phyloP scores from a whole-genome alignment of 208 protist species.

The Tritrichomonas musculus region DNA sequence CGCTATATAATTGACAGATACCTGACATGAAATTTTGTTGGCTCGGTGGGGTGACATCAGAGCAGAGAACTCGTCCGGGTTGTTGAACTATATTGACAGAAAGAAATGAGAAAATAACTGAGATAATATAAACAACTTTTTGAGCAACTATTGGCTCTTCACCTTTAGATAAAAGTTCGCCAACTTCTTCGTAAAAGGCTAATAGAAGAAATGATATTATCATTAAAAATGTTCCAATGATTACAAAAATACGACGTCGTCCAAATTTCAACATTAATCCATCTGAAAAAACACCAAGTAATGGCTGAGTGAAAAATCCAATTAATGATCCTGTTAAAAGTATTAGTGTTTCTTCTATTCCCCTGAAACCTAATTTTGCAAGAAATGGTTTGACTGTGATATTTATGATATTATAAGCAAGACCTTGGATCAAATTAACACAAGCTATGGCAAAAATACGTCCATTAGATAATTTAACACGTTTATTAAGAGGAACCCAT shows the following conservation, averaged over 20 bases:
- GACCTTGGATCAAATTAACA: background rate
- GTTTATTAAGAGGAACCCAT: background rate
- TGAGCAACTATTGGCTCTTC: background rate
- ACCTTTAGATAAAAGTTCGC: background rate
- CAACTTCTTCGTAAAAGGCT: background rate
- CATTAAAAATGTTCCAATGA: background rate
- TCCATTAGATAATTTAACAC: background rate
- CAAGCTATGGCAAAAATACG: background rate
- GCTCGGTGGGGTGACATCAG: background rate
- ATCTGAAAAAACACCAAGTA: background rate
- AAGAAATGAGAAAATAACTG: no score
- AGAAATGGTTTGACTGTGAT: background rate
- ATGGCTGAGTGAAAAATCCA: background rate
- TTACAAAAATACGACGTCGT: background rate
- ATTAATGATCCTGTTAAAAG: background rate
- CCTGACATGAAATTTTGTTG: background rate
- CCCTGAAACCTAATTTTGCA: background rate
- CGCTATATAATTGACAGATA: no score
- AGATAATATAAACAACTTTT: background rate
- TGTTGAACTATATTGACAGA: no score
- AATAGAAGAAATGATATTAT: background rate
- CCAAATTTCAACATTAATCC: background rate
- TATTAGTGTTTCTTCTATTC: background rate
- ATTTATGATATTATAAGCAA: background rate
- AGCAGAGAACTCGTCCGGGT: no score